Base-by-base conservation (phyloP, 2,329 filamentous ascomycete genomes). In the Nemania sp. region DNA sequence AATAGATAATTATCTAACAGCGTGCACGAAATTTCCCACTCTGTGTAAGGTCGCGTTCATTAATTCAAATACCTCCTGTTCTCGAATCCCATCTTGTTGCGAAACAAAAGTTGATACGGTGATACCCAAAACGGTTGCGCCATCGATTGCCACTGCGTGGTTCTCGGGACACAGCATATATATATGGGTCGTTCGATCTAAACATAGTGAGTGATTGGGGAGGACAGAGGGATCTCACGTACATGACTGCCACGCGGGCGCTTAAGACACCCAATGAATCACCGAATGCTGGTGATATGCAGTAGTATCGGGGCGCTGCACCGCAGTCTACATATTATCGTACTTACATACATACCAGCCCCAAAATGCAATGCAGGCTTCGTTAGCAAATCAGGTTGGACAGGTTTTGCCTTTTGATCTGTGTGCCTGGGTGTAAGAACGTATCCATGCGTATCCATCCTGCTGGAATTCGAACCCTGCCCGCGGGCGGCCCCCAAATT, bases 201-300 rank as follows among this genome's bases (percentile, higher is more conserved):
- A 51, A 51, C 51, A 51, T 54, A 54, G 51, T 33, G n/a, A 34
- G n/a, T n/a, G n/a, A n/a, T n/a, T n/a, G 14, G 20, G 33, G 23
- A 19, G 9, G 23, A 14, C 6, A 26, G n/a, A 42, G 22, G 34
- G 20, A 20, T 47, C 26, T 14, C 20, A 20, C 24, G 2, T 36
- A 26, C 26, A 33, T 24, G 15, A 26, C 15, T 28, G 12, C 39
- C 26, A 22, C 36, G 34, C 40, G 22, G 40, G 49, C 42, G 41
- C 48, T 47, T 55, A n/a, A n/a, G n/a, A n/a, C n/a, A n/a, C n/a
- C n/a, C 28, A 30, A 51, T 41, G 33, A 28, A 42, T 34, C 42
- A 47, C 23, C 15, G 39, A 40, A 28, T 8, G 11, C 12, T 3
- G 28, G 48, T 55, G 30, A 39, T 14, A 6, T 26, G 43, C 17